A percentile compares a stretch with the other conserved stretches of the same genome.
These are phyloP conservation scores for Apiotrichum porosum DNA, from an alignment of 1,284 basidiomycete species.

Conservation along the genomic window DNA sequence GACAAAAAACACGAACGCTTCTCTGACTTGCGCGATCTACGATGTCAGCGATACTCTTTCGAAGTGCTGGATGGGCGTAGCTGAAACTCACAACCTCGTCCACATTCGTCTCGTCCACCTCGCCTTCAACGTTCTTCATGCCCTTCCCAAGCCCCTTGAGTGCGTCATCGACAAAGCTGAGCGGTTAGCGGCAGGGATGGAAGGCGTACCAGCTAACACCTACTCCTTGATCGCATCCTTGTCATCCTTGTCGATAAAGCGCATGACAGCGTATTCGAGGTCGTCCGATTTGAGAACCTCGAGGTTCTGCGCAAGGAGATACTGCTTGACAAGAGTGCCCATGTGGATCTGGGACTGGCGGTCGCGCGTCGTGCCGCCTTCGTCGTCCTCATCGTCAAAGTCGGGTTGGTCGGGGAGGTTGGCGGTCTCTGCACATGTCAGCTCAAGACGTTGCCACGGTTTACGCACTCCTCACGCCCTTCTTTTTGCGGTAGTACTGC, in stretches of 20 bases:
- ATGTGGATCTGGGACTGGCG: slow-evolving; percentile 49
- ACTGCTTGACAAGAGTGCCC: slow-evolving; percentile 70
- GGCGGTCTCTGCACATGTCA: slow-evolving; percentile 30
- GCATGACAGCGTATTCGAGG: slow-evolving; percentile 85
- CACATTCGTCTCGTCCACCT: slow-evolving; percentile 7
- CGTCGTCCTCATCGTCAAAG: slow-evolving; percentile 57
- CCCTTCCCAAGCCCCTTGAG: slow-evolving; percentile 56
- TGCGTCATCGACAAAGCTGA: slow-evolving; percentile 64
- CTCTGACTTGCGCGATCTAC: background rate
- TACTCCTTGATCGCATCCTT: slow-evolving; percentile 81
- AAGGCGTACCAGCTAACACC: no score
- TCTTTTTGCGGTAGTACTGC: slow-evolving; percentile 80
- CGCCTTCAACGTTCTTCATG: slow-evolving; percentile 19
- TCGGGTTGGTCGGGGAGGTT: slow-evolving; percentile 37
- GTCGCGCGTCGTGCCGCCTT: slow-evolving; percentile 43
- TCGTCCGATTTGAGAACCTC: slow-evolving; percentile 78
- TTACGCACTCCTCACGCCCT: slow-evolving; percentile 48
- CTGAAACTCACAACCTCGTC: slow-evolving; percentile 8
- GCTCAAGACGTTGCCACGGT: background rate
- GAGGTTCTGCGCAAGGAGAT: slow-evolving; percentile 79
- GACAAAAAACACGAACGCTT: background rate
- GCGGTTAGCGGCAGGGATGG: slow-evolving; percentile 3
- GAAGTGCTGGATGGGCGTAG: no score
- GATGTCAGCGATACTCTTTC: background rate
- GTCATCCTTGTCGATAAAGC: slow-evolving; percentile 93